Evolutionary conservation across 306 rosid genomes (phyloP), one percentile per base, ranked within the genome.

Genomic region (Dalbergia cochinchinensis): DNA sequence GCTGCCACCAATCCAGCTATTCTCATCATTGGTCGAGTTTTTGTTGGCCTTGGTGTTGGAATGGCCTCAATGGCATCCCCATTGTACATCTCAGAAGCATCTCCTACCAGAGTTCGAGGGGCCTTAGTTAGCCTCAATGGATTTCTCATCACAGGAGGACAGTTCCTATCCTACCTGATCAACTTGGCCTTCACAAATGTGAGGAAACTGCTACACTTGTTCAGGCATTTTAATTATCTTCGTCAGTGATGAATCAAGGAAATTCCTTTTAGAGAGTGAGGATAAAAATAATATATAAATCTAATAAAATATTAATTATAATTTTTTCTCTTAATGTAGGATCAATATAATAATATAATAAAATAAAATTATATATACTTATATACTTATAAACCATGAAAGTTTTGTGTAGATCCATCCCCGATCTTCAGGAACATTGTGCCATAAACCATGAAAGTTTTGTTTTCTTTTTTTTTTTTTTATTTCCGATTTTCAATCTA

Each of bases 41-140:
- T 88, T 20, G 91, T 90, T 19, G 94, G 94, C 11, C 35, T 88
- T 1, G 94, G 94, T 2, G 94, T 88, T 34, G 94, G 94, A 22
- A 88, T 90, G 94, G 92, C 92, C 0, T 90, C 91, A 53, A 87
- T 90, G 92, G 91, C 94, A 7, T 12, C 94, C 3, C 92, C 94
- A 55, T 45, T 90, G 5, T 90, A 90, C 84, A 90, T 90, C 74
- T 88, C 94, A 0, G 94, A 90, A 77, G 91, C 94, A 11, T 90
- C 94, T 47, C 94, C 92, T 2, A 84, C 92, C 0, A 83, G 85
- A 79, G 91, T 90, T 16, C 35, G 94, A 9, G 94, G 94, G 7
- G 94, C 94, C 47, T 87, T 90, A 64, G 94, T 90, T 64, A 87
- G 92, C 66, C 85, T 86, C 64, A 90, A 90, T 78, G 88, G 86